A percentile compares a stretch with the other conserved stretches of the same genome.
phyloP scores from a whole-genome alignment of 1,139 yeast species.

The Kluyveromyces sp. region DNA sequence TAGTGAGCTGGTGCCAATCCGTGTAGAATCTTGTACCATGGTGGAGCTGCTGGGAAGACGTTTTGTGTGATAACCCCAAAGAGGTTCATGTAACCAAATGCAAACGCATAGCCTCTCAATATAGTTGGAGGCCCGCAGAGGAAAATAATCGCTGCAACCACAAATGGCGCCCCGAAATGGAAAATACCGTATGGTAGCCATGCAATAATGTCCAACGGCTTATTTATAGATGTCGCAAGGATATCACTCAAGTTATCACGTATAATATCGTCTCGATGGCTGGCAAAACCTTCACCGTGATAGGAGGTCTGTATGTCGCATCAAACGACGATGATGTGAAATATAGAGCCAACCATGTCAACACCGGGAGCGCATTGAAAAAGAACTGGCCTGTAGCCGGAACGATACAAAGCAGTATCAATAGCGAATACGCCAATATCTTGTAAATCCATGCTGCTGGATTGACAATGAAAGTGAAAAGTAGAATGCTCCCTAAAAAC shows the following conservation, averaged over 20 bases:
- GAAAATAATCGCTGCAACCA: slow-evolving; percentile 72
- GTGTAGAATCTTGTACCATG: slow-evolving; percentile 88
- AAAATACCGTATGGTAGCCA: slow-evolving; percentile 95
- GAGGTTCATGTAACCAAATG: slow-evolving; percentile 95
- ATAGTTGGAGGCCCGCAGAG: slow-evolving; percentile 91
- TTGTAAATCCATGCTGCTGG: slow-evolving; percentile 32
- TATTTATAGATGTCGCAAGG: slow-evolving; percentile 64
- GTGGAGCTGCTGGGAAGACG: slow-evolving; percentile 92
- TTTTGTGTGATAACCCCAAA: slow-evolving; percentile 78
- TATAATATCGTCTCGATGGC: slow-evolving; percentile 90
- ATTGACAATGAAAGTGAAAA: slow-evolving; percentile 39
- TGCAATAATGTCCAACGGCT: slow-evolving; percentile 71
- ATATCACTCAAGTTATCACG: slow-evolving; percentile 84
- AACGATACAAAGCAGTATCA: slow-evolving; percentile 38
- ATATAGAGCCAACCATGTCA: slow-evolving; percentile 81
- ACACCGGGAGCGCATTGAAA: slow-evolving; percentile 75
- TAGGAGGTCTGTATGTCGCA: slow-evolving; percentile 73
- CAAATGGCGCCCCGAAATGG: slow-evolving; percentile 85
- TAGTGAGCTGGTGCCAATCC: slow-evolving; percentile 90
- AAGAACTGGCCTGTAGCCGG: slow-evolving; percentile 85
- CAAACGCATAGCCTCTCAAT: slow-evolving; percentile 80
- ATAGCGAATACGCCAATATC: slow-evolving; percentile 19
- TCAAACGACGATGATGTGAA: slow-evolving; percentile 77
- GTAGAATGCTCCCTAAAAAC: slow-evolving; percentile 40
- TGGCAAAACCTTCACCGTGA: slow-evolving; percentile 83